A percentile compares a stretch with the other conserved stretches of the same genome.
phyloP scores from a whole-genome alignment of 1,139 yeast species.

The Chernovozyma sophiae-reginae region DNA sequence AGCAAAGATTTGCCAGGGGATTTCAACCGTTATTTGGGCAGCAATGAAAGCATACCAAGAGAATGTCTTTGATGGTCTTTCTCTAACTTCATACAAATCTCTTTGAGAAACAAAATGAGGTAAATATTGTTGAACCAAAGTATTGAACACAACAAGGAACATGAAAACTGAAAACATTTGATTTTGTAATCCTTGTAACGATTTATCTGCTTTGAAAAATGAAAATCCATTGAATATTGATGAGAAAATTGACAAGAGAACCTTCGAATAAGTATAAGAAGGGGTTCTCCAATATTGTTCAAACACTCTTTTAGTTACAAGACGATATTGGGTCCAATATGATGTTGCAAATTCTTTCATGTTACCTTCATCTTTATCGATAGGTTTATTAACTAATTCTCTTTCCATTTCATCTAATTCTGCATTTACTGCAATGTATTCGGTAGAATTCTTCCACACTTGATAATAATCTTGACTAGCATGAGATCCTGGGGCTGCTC shows the following conservation, averaged over 20 bases:
- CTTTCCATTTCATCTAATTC: constrained; percentile 25
- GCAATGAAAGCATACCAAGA: constrained; percentile 36
- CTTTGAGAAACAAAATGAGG: constrained; percentile 31
- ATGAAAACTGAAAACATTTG: constrained; percentile 55
- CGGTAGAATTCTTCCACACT: constrained; percentile 30
- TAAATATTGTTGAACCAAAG: constrained; percentile 53
- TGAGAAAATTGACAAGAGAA: constrained; percentile 31
- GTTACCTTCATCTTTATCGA: constrained; percentile 19
- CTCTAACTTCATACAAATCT: constrained; percentile 34
- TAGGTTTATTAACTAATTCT: constrained; percentile 25
- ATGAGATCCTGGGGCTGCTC: constrained; percentile 34
- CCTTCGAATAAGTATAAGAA: constrained; percentile 36
- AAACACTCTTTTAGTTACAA: constrained; percentile 24
- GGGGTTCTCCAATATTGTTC: constrained; percentile 44
- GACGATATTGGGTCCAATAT: constrained; percentile 21
- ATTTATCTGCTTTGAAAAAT: constrained; percentile 28
- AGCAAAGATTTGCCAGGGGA: constrained; percentile 67
- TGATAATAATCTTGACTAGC: constrained; percentile 32
- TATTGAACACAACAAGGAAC: constrained; percentile 43
- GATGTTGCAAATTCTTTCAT: constrained; percentile 24
- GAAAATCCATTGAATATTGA: constrained; percentile 48
- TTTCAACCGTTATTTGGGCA: constrained; percentile 66
- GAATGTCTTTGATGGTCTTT: constrained; percentile 27
- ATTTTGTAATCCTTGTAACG: constrained; percentile 42
- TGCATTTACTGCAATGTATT: constrained; percentile 18